These are phyloP conservation scores for Jimgerdemannia flammicorona DNA, from an alignment of 192 early-diverging fungal genomes.

Conservation along the genomic window DNA sequence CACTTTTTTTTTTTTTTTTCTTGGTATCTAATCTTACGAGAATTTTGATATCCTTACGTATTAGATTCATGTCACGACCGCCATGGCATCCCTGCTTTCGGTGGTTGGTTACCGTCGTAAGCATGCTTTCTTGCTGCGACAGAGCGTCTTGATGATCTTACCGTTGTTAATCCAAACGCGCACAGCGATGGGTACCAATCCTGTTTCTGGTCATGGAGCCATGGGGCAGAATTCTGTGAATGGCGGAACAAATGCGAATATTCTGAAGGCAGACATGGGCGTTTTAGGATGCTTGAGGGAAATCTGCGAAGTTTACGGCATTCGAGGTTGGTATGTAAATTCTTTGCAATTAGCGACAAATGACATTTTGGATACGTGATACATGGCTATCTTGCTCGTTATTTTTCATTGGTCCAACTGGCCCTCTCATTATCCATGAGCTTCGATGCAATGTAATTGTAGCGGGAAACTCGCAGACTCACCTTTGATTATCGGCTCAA, in stretches of 20 bases:
- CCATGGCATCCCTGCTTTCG: conserved; percentile 56
- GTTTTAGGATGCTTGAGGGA: conserved; percentile 61
- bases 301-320: conserved; percentile 67
- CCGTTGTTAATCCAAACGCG: conserved; percentile 37
- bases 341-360: too few relatives aligned
- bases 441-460: too few relatives aligned
- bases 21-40: conserved; percentile 16
- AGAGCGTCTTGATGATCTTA: conserved; percentile 44
- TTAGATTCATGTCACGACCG: conserved; percentile 43
- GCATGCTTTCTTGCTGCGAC: conserved; percentile 69
- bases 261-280: conserved; percentile 37
- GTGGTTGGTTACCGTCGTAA: conserved; percentile 57
- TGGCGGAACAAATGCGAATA: background rate
- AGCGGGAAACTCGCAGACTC: too few relatives aligned
- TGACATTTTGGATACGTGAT: too few relatives aligned
- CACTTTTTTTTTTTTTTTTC: too few relatives aligned
- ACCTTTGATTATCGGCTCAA: too few relatives aligned
- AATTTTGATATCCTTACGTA: background rate
- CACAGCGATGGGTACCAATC: conserved; percentile 21
- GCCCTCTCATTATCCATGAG: too few relatives aligned
- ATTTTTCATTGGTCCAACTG: too few relatives aligned
- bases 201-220: background rate
- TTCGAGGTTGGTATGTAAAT: conserved; percentile 37
- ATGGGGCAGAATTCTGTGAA: too few relatives aligned
- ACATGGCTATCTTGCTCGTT: too few relatives aligned